phyloP scores from a whole-genome alignment of 768 basidiomycete genomes.

The Termitomyces sp. region DNA sequence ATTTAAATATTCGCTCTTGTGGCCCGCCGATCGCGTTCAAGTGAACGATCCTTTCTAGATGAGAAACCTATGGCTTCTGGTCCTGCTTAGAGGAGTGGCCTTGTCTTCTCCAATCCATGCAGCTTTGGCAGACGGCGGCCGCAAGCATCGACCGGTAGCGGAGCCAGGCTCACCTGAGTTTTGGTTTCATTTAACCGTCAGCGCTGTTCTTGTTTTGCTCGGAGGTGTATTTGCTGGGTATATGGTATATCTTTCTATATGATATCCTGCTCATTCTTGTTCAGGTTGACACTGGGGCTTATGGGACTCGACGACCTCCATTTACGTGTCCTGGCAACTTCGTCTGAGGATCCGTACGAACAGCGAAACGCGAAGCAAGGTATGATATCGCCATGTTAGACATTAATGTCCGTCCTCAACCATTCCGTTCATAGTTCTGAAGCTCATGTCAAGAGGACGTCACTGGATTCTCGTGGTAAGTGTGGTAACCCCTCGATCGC shows the following conservation, averaged over 20 bases:
- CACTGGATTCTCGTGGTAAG: conserved; percentile 93
- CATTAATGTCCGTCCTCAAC: neutral
- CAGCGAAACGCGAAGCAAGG: conserved; percentile 68
- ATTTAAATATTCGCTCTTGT: neutral
- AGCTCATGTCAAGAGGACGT: conserved; percentile 56
- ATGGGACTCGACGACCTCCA: conserved; percentile 95
- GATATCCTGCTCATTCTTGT: neutral
- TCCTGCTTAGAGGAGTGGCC: conserved; percentile 2
- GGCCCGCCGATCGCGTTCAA: neutral
- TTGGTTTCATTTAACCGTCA: conserved; percentile 66
- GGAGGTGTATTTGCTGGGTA: conserved; percentile 95
- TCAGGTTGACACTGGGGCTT: conserved; percentile 80
- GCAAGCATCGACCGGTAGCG: conserved; percentile 12
- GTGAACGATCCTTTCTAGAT: conserved; percentile 1
- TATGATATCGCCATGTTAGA: conserved; percentile 13
- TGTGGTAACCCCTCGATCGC: conserved; percentile 3
- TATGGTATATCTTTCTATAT: conserved; percentile 15
- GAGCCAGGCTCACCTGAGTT: conserved; percentile 57
- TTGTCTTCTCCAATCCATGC: conserved; percentile 9
- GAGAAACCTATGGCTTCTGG: conserved; percentile 8
- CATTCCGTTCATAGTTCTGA: conserved; percentile 34
- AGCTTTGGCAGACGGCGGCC: neutral
- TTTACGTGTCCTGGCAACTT: conserved; percentile 75
- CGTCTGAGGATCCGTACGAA: conserved; percentile 71
- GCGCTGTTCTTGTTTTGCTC: conserved; percentile 63